Base-by-base conservation (phyloP, 768 basidiomycete genomes). In the Collybiopsis luxurians region DNA sequence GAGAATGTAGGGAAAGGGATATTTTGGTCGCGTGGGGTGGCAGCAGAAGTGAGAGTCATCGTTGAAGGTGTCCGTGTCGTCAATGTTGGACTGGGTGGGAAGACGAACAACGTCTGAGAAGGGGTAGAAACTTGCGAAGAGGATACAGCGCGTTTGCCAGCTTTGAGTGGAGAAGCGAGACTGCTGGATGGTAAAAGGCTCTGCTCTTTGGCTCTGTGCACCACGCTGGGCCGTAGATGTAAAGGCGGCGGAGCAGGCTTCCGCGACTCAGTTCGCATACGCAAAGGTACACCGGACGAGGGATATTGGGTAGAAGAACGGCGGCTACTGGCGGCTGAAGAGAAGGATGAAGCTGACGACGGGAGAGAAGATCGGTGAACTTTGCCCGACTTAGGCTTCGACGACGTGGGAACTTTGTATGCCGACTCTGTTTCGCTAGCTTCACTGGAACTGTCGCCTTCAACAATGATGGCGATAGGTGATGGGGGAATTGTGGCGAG, bases 41-140 rank as follows among this genome's bases (percentile, higher is more conserved):
- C 60, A 61, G 77, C 87, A 59, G 89, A 88, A 44, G 83, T 90
- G 54, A 93, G 74, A 36, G 87, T 92, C 84, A 92, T 86, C 34
- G 90, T 89, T 46, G 90, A 89, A 26, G 92, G 89, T 51, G 87
- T 90, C 52, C 79, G 80, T 44, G 83, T 76, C 64, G 76, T 78
- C 60, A 75, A 63, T 46, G 78, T 83, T 47, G 70, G 90, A 4
- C 90, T 92, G 30, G 91, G 90, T 1, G 91, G 91, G 66, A 93
- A 93, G 36, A 93, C 86, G 63, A 93, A 92, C 45, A 93, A 77
- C 0, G 91, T 93, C 67, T 93, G 92, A 1, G 90, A 90, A 30
- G 89, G 87, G 31, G 86, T 80, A 45, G 77, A 69, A 38, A 75
- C 65, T 2, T 62, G 62, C 17, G 69, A 65, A 3, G 63, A 52